Evolutionary conservation across 441 rosid genomes (phyloP).

Genomic region (Mallotus repandus): DNA sequence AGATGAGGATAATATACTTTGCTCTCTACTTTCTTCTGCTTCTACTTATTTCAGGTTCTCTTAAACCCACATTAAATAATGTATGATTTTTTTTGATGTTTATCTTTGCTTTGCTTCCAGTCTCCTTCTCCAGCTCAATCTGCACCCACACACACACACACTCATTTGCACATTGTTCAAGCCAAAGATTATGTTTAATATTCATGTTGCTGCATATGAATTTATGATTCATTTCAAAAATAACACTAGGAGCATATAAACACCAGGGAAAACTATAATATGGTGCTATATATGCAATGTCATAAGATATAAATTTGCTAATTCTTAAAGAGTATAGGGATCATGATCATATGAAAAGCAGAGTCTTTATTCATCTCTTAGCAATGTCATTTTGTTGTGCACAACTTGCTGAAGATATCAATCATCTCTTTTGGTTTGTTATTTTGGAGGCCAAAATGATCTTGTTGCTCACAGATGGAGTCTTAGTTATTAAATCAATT

Average conservation of each 20-base stretch:
- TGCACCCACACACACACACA: too few species aligned
- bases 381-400: not conserved
- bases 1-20: constrained; percentile 31
- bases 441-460: too few species aligned
- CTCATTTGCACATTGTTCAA: not conserved
- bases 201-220: not conserved
- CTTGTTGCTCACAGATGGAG: too few species aligned
- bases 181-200: not conserved
- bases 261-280: too few species aligned
- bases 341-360: too few species aligned
- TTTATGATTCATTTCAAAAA: too few species aligned
- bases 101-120: not conserved
- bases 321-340: too few species aligned
- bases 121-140: not conserved
- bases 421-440: too few species aligned
- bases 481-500: not conserved
- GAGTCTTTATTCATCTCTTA: not conserved
- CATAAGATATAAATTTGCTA: too few species aligned
- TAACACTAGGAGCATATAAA: too few species aligned
- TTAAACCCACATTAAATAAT: not conserved
- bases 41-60: constrained; percentile 41
- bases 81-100: not conserved
- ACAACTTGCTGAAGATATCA: not conserved
- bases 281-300: too few species aligned
- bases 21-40: constrained; percentile 27